These are phyloP conservation scores for Dryas alaskensis DNA, from an alignment of 306 rosid species.

Conservation along the genomic window DNA sequence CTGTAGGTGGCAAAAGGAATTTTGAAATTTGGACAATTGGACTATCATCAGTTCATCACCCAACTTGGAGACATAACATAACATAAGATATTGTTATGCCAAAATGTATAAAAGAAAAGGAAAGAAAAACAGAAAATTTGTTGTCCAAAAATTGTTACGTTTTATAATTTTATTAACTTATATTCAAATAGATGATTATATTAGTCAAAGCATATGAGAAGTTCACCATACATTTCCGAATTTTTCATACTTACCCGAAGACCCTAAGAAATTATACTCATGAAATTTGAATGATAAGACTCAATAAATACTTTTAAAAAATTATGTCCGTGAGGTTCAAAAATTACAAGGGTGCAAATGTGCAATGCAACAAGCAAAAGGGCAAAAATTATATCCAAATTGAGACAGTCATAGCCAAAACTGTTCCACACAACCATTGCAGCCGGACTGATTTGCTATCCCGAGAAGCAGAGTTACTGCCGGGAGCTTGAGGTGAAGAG, in stretches of 20 bases:
- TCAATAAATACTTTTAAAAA: neutral
- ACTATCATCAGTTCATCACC: too few species aligned
- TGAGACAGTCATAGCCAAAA: constrained; percentile 37
- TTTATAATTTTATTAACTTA: neutral
- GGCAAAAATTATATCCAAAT: constrained; percentile 34
- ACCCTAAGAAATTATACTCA: neutral
- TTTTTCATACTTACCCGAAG: neutral
- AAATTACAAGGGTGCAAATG: constrained; percentile 3
- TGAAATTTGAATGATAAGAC: too few species aligned
- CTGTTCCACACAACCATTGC: constrained; percentile 39
- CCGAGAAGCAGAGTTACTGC: constrained; percentile 31
- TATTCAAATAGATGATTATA: neutral
- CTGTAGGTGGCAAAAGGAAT: too few species aligned
- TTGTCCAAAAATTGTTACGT: neutral
- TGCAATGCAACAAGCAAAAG: constrained; percentile 8
- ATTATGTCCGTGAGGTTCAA: constrained; percentile 26
- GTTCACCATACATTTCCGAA: neutral
- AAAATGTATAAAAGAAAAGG: neutral
- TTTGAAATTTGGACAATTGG: too few species aligned
- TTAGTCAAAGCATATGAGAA: neutral
- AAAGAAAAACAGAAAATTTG: neutral
- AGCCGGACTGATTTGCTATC: constrained; percentile 34
- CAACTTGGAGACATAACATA: too few species aligned
- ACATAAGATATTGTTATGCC: neutral
- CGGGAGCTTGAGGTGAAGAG: neutral